Evolutionary conservation across 148 eudicot genomes (phyloP), one percentile per base, ranked within the genome.

Genomic region (Amaranthus hypochondriacus): DNA sequence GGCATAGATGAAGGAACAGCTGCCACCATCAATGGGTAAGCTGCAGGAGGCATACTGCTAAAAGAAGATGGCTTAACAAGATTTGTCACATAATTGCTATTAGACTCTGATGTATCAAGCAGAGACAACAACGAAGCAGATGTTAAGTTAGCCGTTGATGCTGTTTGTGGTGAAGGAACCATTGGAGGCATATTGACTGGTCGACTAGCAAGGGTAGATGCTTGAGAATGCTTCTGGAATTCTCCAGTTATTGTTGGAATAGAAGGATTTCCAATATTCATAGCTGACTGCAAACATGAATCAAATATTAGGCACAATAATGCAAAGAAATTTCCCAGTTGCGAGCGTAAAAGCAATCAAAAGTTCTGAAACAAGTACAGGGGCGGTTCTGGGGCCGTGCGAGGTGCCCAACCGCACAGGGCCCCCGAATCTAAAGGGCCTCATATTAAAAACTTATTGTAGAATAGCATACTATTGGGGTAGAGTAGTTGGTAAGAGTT

Each of bases 61-160:
- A 93, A 91, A 3, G 90, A 57, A 15, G 90, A 86, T 56, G 98
- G 97, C 81, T 88, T 89, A 59, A 93, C 89, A 15, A 89, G 87
- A 79, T 89, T 83, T 28, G 87, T 69, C 60, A 87, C 56, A 8
- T 53, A 75, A 63, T 81, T 85, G 80, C 13, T 75, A 42, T 74
- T 81, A 9, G 77, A 69, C 67, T 93, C 92, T 9, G 85, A 66
- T 44, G 71, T 56, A 60, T 85, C 87, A 10, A 79, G 81, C 44
- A 80, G 76, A 50, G 92, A 76, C 82, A 84, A 75, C 66, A 78
- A 75, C 42, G 87, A 80, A 74, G 88, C 77, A 44, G 96, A 82
- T 28, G 86, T 71, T 65, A 83, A 70, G 69, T 59, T 66, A 63
- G 89, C 81, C 48, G 85, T 71, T 13, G 87, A 71, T 66, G 82